These are phyloP conservation scores for Cystobasidium onofrii DNA, from an alignment of 768 basidiomycete genomes.

Conservation along the genomic window DNA sequence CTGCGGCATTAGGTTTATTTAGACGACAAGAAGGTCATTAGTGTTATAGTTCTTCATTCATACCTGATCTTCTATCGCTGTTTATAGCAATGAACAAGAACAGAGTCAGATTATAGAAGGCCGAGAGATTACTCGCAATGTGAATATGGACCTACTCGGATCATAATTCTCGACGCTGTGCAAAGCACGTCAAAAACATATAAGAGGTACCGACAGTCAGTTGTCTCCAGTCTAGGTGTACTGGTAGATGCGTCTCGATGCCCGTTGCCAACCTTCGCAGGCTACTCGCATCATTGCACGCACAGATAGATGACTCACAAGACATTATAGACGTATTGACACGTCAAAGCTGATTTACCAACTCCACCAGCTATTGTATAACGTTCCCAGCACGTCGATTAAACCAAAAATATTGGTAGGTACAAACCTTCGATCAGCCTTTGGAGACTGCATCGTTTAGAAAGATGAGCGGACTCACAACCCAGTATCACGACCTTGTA, in stretches of 20 bases:
- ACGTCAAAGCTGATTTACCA: conserved; percentile 27
- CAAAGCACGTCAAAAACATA: too few species aligned
- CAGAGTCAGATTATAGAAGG: too few species aligned
- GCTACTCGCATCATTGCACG: neutral
- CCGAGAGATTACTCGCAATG: too few species aligned
- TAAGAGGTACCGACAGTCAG: too few species aligned
- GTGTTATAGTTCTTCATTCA: neutral
- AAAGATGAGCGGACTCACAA: neutral
- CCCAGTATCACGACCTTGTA: conserved; percentile 5
- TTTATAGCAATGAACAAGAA: too few species aligned
- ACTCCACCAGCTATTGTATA: conserved; percentile 15
- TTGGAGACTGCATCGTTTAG: neutral
- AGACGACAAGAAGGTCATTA: conserved; percentile 47
- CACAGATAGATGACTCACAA: conserved; percentile 16
- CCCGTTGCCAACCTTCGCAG: too few species aligned
- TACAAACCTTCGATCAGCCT: neutral
- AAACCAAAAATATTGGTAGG: too few species aligned
- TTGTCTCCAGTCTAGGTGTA: too few species aligned
- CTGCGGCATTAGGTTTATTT: conserved; percentile 43
- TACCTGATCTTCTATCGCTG: conserved; percentile 26
- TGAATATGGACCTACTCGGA: conserved; percentile 14
- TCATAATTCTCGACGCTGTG: conserved; percentile 29
- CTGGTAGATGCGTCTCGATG: too few species aligned
- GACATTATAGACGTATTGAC: conserved; percentile 31
- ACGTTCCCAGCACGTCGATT: neutral